Evolutionary conservation across 345 rosid genomes (phyloP).

Genomic region (Gossypium arboreum): DNA sequence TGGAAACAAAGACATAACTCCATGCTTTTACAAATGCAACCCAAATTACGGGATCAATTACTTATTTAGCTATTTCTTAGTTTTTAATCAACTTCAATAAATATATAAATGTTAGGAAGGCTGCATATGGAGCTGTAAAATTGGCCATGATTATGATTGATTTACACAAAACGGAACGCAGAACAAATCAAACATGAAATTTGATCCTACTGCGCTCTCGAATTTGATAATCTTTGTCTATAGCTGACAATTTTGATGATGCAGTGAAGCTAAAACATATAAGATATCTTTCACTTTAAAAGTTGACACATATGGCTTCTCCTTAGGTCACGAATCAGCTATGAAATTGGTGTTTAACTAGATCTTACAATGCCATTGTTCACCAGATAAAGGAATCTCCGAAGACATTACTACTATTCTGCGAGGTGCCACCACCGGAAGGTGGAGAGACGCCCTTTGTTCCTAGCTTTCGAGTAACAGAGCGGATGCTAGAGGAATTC

Average conservation of each 20-base stretch:
- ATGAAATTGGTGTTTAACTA: neutral
- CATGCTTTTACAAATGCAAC: neutral
- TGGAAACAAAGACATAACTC: neutral
- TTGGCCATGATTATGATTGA: too few species aligned
- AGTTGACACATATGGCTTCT: neutral
- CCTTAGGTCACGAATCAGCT: neutral
- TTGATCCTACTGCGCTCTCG: neutral
- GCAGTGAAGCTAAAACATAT: neutral
- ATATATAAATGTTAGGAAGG: too few species aligned
- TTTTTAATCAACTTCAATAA: too few species aligned
- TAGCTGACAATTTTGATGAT: neutral
- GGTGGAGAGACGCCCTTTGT: constrained; percentile 73
- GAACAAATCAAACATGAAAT: too few species aligned
- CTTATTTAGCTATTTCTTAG: too few species aligned
- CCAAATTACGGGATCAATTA: too few species aligned
- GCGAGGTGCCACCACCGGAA: constrained; percentile 60
- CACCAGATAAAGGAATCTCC: constrained; percentile 48
- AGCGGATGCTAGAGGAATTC: constrained; percentile 54
- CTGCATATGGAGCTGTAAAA: too few species aligned
- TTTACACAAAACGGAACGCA: too few species aligned
- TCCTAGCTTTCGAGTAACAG: constrained; percentile 63
- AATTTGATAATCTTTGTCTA: neutral
- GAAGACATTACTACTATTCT: constrained; percentile 43
- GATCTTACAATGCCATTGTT: neutral
- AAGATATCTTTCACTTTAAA: too few species aligned